Conservation (phyloP, 140 eudicot genomes). For the Oenanthe javanica region DNA sequence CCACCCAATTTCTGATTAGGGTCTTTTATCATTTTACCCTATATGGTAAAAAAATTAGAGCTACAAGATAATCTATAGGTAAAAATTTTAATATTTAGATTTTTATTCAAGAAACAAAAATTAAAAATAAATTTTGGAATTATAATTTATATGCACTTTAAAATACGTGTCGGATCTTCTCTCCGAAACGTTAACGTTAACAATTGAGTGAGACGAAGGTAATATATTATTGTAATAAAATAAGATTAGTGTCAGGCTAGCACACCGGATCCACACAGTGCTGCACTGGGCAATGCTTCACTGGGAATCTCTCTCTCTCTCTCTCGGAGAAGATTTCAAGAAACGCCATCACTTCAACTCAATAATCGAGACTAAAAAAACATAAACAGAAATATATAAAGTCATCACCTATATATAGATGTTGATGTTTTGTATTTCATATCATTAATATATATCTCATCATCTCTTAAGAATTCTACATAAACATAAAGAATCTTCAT, state of each 20-base stretch:
- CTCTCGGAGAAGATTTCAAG: constrained; percentile 13
- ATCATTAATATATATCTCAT: not conserved
- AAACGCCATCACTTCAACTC: constrained; percentile 27
- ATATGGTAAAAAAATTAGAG: no score
- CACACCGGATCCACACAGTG: constrained; percentile 14
- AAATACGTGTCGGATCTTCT: no score
- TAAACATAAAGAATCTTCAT: constrained; percentile 4
- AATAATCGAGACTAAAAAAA: constrained; percentile 25
- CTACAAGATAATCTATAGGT: not conserved
- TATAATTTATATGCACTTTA: no score
- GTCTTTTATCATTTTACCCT: no score
- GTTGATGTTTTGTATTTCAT: constrained; percentile 19
- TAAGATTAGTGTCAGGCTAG: constrained; percentile 12
- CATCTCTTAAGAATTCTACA: not conserved
- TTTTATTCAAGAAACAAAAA: no score
- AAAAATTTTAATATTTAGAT: no score
- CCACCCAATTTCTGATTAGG: no score
- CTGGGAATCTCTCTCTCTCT: constrained; percentile 21
- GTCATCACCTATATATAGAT: constrained; percentile 7
- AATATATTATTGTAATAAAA: not conserved
- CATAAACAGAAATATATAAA: constrained; percentile 14
- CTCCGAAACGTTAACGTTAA: no score
- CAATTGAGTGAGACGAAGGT: no score
- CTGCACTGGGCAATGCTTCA: constrained; percentile 14
- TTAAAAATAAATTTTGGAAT: no score